Conservation (phyloP, 805 yeast genomes). For the Blastobotrys americana region DNA sequence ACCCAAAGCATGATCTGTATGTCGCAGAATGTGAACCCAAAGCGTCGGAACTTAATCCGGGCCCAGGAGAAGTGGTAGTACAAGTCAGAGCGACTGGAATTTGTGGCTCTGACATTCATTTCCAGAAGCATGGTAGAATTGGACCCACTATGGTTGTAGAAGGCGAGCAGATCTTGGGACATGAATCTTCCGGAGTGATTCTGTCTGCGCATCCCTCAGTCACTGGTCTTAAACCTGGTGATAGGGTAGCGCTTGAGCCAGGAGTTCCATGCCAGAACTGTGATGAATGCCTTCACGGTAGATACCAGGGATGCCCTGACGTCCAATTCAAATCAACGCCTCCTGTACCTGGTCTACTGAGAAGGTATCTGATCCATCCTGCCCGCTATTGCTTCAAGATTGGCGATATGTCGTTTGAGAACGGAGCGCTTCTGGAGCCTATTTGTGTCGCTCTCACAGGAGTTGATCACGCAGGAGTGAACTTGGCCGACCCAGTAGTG, state of each 20-base stretch:
- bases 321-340: conserved; percentile 34
- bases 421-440: conserved; percentile 53
- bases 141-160: conserved; percentile 48
- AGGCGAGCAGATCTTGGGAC: conserved; percentile 56
- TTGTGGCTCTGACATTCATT: conserved; percentile 70
- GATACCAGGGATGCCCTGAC: conserved; percentile 33
- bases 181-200: conserved; percentile 49
- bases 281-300: conserved; percentile 30
- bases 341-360: conserved; percentile 31
- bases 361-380: conserved; percentile 33
- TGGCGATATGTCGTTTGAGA: conserved; percentile 39
- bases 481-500: conserved; percentile 42
- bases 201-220: conserved; percentile 46
- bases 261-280: conserved; percentile 43
- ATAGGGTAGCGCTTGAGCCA: conserved; percentile 40
- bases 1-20: conserved; percentile 27
- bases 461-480: conserved; percentile 40
- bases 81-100: conserved; percentile 62
- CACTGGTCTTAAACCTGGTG: conserved; percentile 40
- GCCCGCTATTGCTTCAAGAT: conserved; percentile 33
- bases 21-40: conserved; percentile 23
- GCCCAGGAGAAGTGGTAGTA: conserved; percentile 41
- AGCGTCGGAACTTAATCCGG: conserved; percentile 26
- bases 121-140: conserved; percentile 57
- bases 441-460: conserved; percentile 49